Evolutionary conservation across 768 basidiomycete species (phyloP), one percentile per base, ranked within the genome.

Genomic region (Butyriboletus loyo): DNA sequence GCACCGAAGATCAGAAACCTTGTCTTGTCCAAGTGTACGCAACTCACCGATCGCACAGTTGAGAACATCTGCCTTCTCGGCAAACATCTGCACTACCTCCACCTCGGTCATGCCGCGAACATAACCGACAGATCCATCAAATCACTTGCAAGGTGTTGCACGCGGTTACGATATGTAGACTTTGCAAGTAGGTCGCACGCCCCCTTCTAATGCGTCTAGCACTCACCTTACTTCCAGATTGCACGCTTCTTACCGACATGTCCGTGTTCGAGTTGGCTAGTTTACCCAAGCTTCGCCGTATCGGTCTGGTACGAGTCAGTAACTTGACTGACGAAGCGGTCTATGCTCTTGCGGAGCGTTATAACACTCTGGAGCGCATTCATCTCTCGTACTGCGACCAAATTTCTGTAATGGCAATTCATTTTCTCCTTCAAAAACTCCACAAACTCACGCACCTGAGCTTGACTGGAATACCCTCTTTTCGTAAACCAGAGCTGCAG

Each of bases 311-410:
- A 38, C 85, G 95, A 53, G 94, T 98, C 44, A 83, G 76, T 66
- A 92, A 94, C 61, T 75, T 99, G 50, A 99, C 97, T 11, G 97
- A 99, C 66, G 85, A 96, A 61, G 92, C 92, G 2, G 85, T 98
- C 30, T 89, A 89, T 66, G 80, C 94, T 1, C 81, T 99, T 10
- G 91, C 85, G 9, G 89, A 92, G 55, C 83, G 92, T 15, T 85
- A 91, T 62, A 82, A 84, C 27, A 87, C 92, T 9, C 78, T 98
- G 22, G 97, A 99, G 67, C 87, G 97, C 36, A 92, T 99, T 21
- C 97, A 99, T 71, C 76, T 99, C 44, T 97, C 93, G 3, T 98
- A 98, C 66, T 99, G 97, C 69, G 92, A 97, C 67, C 90, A 95
- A 64, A 88, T 99, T 50, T 85, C 89, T 7, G 90, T 98, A 60